phyloP scores from a whole-genome alignment of 768 basidiomycete genomes.

The Arthromyces matolae region DNA sequence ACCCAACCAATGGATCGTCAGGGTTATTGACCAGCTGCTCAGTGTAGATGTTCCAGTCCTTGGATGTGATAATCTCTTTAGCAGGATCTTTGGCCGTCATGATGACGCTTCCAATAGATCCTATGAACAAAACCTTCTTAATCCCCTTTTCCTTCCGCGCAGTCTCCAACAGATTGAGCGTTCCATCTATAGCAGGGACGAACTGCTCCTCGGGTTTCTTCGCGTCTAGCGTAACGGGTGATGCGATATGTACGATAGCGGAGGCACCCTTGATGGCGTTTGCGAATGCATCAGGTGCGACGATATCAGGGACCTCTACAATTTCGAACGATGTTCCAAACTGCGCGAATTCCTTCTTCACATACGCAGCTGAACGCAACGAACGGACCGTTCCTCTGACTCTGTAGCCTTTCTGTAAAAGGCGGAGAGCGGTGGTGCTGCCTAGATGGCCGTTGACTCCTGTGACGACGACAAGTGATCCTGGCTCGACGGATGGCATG shows the following conservation, averaged over 20 bases:
- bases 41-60: conserved; percentile 9
- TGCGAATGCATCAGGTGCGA: not conserved
- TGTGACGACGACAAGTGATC: conserved; percentile 10
- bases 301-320: conserved; percentile 8
- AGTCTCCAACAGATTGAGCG: conserved; percentile 1
- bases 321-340: conserved; percentile 5
- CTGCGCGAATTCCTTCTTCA: conserved; percentile 6
- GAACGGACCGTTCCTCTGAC: conserved; percentile 10
- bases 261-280: conserved; percentile 5
- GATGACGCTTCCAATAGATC: conserved; percentile 10
- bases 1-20: conserved; percentile 9
- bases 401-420: conserved; percentile 11
- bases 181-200: conserved; percentile 8
- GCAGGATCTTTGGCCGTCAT: conserved; percentile 11
- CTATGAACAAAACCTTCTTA: conserved; percentile 8
- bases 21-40: conserved; percentile 8
- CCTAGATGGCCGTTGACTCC: conserved; percentile 11
- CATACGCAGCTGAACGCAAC: not conserved
- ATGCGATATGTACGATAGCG: conserved; percentile 11
- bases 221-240: conserved; percentile 8
- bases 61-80: conserved; percentile 5
- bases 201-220: conserved; percentile 10
- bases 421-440: conserved; percentile 9
- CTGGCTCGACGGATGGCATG: conserved; percentile 8
- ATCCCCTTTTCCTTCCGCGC: conserved; percentile 1